Conservation (phyloP, 2,329 filamentous ascomycete species). For the Diaporthe citri region DNA sequence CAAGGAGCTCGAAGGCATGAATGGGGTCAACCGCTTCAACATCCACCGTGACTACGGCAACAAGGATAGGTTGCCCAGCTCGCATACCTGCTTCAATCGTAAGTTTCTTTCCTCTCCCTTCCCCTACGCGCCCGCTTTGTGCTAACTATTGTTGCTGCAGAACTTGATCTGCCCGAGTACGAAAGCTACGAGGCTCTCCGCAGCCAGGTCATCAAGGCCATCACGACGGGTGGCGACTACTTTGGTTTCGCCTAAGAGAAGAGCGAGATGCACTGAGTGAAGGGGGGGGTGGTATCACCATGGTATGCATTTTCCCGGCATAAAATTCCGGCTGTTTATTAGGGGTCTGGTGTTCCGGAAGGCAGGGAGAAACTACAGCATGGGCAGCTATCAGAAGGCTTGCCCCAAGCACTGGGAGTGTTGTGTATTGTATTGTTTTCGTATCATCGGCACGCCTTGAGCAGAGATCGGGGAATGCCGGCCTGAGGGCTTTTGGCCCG, state of each 20-base stretch:
- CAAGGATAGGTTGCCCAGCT: constrained; percentile 94
- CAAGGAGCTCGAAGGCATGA: constrained; percentile 99
- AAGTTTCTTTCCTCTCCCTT: constrained; percentile 60
- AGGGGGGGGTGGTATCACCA: background rate
- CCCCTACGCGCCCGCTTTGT: constrained; percentile 51
- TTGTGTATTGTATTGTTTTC: constrained; percentile 31
- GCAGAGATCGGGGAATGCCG: background rate
- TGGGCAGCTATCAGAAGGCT: constrained; percentile 35
- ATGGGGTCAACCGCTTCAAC: constrained; percentile 97
- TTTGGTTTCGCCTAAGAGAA: constrained; percentile 89
- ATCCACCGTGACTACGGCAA: constrained; percentile 98
- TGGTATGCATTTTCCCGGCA: constrained; percentile 15
- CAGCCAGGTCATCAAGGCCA: constrained; percentile 90
- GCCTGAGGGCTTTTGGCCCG: constrained; percentile 11
- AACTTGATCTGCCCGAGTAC: constrained; percentile 98
- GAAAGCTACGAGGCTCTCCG: constrained; percentile 94
- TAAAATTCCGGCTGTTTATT: constrained; percentile 27
- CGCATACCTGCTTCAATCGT: constrained; percentile 99
- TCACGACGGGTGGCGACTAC: constrained; percentile 97
- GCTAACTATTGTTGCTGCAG: constrained; percentile 58
- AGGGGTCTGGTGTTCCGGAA: constrained; percentile 39
- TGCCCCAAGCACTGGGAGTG: constrained; percentile 30
- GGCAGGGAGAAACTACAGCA: constrained; percentile 35
- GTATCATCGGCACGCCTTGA: background rate
- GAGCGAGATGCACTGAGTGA: background rate